Evolutionary conservation across 2,329 filamentous ascomycete species (phyloP), one percentile per base, ranked within the genome.

Genomic region (Hymenoscyphus fraxineus): DNA sequence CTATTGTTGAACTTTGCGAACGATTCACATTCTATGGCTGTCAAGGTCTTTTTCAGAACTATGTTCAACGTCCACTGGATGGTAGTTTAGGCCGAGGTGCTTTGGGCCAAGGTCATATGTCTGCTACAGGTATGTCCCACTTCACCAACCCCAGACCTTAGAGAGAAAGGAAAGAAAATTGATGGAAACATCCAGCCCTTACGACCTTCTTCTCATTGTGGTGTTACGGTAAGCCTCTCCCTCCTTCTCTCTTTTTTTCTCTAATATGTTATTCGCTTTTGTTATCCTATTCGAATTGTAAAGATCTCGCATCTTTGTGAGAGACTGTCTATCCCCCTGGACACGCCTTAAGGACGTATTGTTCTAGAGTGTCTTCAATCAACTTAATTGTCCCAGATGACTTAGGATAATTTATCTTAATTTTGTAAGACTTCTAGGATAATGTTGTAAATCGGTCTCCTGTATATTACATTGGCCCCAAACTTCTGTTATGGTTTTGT

Each of bases 1-100:
- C 83, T 0, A 83, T 88, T 68, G 81, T 88, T 58, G 86, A 88
- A 75, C 73, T 88, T 58, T 87, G 84, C 74, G 86, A 88, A 75
- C 81, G 85, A 19, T 88, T 88, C 71, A 83, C 84, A 5, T 89
- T 86, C 77, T 88, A 88, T 71, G 87, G 87, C 47, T 85, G 83
- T 9, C 84, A 82, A 16, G 81, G 83, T 60, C 80, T 87, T 51
- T 88, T 84, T 83, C 80, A 68, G 80, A 89, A 89, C 73, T 89
- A 83, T 69, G 81, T 89, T 70, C 83, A 88, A 69, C 61, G 64
- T 55, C 84, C 60, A 12, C 58, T 68, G 1, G 63, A 68, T 63
- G 66, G 69, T 22, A 63, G 57, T 32, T 35, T 67, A 27, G 69
- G 68, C 15, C 66, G 76, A 15, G 82, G 81, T 71, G 85, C 83